Percentiles rank a stretch among this genome's conserved stretches.
Conservation (phyloP, 352 stramenopile species). For the Phytophthora lateralis region DNA sequence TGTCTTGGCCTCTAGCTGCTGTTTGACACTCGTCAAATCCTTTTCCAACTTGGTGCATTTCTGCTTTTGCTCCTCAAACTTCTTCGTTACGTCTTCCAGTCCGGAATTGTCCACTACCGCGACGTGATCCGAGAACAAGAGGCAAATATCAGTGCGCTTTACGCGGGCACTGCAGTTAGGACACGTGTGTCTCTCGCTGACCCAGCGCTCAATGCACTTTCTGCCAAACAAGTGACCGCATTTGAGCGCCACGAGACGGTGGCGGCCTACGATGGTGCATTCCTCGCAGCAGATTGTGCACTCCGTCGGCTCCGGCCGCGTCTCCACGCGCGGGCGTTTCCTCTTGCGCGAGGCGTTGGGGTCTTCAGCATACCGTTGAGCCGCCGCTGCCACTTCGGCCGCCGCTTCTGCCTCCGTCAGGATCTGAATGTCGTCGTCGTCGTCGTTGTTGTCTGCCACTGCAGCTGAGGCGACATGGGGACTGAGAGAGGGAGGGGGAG, state of each 20-base stretch:
- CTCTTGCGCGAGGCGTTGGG: constrained; percentile 24
- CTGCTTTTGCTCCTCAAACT: constrained; percentile 64
- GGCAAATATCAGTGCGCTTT: constrained; percentile 54
- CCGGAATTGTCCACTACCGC: constrained; percentile 79
- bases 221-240: constrained; percentile 82
- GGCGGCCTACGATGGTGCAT: constrained; percentile 59
- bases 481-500: constrained; percentile 6
- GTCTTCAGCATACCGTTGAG: constrained; percentile 4
- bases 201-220: constrained; percentile 78
- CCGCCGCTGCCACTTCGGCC: constrained; percentile 22
- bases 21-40: constrained; percentile 46
- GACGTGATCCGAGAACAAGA: constrained; percentile 73
- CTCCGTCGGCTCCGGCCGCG: constrained; percentile 62
- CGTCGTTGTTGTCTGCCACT: constrained; percentile 16
- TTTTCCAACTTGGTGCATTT: constrained; percentile 52
- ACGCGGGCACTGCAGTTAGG: constrained; percentile 69
- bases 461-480: constrained; percentile 6
- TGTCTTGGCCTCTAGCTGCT: constrained; percentile 40
- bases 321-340: constrained; percentile 35
- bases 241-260: constrained; percentile 69
- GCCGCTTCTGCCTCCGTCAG: constrained; percentile 30
- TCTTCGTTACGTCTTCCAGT: constrained; percentile 57
- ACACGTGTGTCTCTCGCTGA: constrained; percentile 61
- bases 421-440: constrained; percentile 43
- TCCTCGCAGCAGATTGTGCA: constrained; percentile 79